A percentile compares a stretch with the other conserved stretches of the same genome.
phyloP scores from a whole-genome alignment of 805 yeast genomes.

The Torulaspora delbrueckii region DNA sequence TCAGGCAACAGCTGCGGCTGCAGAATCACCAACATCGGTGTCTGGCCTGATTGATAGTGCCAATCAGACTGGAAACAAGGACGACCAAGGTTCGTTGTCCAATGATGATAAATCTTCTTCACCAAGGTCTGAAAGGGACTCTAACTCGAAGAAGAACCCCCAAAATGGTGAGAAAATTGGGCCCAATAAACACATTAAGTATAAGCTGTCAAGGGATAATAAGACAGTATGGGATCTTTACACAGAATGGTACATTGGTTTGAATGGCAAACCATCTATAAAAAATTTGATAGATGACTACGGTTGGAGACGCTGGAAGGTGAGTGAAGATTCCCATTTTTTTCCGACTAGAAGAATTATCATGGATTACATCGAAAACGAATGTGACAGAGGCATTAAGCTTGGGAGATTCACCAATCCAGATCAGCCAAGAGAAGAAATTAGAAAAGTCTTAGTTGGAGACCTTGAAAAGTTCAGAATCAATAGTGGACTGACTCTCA shows the following conservation, averaged over 20 bases:
- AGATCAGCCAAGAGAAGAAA: slow-evolving; percentile 30
- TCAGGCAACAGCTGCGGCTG: background rate
- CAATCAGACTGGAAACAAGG: background rate
- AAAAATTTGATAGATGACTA: slow-evolving; percentile 32
- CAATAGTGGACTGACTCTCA: slow-evolving; percentile 33
- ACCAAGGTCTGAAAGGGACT: slow-evolving; percentile 6
- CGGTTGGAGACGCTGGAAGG: slow-evolving; percentile 39
- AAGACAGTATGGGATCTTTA: slow-evolving; percentile 37
- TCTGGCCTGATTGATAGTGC: background rate
- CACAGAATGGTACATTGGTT: slow-evolving; percentile 37
- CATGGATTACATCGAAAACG: slow-evolving; percentile 37
- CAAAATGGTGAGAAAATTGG: slow-evolving; percentile 14
- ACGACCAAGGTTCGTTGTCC: background rate
- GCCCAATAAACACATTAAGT: slow-evolving; percentile 32
- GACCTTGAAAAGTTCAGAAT: slow-evolving; percentile 36
- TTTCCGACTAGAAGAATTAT: slow-evolving; percentile 38
- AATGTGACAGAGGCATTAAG: slow-evolving; percentile 33
- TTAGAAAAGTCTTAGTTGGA: slow-evolving; percentile 32
- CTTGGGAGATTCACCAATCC: slow-evolving; percentile 31
- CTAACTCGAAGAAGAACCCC: slow-evolving; percentile 1
- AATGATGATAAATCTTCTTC: slow-evolving; percentile 11
- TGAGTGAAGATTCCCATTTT: slow-evolving; percentile 37
- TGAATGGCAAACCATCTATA: slow-evolving; percentile 33
- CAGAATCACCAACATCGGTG: background rate
- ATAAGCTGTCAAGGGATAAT: slow-evolving; percentile 36